Conservation (phyloP, 768 basidiomycete species). For the Lactarius quietus region DNA sequence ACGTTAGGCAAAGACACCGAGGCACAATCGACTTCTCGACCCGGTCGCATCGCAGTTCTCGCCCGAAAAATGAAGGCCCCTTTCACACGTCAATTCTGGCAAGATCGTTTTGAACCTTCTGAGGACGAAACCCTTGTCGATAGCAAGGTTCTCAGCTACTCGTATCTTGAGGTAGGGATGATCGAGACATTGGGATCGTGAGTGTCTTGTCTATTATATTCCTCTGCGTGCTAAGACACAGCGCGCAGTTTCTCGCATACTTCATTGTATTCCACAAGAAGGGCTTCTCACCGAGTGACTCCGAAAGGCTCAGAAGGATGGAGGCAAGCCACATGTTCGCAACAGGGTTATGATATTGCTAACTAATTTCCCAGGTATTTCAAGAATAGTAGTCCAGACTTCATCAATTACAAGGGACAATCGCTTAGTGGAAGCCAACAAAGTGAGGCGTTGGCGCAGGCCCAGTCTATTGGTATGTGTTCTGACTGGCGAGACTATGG, state of each 20-base stretch:
- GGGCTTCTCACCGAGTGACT: conserved; percentile 62
- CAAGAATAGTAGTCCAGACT: conserved; percentile 46
- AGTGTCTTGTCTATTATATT: conserved; percentile 28
- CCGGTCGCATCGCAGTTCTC: conserved; percentile 40
- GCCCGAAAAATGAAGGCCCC: conserved; percentile 44
- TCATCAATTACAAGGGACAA: conserved; percentile 51
- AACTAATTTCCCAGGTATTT: conserved; percentile 43
- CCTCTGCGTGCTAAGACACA: not conserved
- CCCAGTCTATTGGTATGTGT: conserved; percentile 54
- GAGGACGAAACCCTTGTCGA: conserved; percentile 64
- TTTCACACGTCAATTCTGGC: conserved; percentile 59
- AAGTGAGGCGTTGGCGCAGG: conserved; percentile 55
- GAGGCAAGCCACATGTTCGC: conserved; percentile 1
- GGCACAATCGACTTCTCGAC: conserved; percentile 42
- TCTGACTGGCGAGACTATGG: not conserved
- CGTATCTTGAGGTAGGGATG: conserved; percentile 62
- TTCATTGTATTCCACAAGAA: conserved; percentile 63
- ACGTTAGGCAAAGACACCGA: conserved; percentile 53
- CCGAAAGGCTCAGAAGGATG: conserved; percentile 42
- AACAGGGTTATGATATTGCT: not conserved
- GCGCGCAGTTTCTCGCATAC: conserved; percentile 50
- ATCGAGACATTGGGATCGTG: conserved; percentile 57
- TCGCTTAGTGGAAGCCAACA: conserved; percentile 45
- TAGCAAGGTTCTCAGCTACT: conserved; percentile 56
- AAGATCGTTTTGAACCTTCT: conserved; percentile 47